These are phyloP conservation scores for Neonectria neomacrospora DNA, from an alignment of 2,329 filamentous ascomycete species.

Conservation along the genomic window DNA sequence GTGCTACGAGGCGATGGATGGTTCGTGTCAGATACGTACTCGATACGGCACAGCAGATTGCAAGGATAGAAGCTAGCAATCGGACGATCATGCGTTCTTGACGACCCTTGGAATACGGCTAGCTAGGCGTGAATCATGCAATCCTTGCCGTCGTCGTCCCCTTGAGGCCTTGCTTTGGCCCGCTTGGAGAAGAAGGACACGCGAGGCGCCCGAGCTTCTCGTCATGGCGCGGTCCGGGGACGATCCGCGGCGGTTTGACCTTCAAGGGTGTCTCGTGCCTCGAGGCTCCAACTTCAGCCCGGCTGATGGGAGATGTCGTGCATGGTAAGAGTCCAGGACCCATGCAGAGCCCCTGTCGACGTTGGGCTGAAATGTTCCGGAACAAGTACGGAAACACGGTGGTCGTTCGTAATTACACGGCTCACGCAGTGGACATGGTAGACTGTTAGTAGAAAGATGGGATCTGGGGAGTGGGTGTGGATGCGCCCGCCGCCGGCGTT, in stretches of 20 bases:
- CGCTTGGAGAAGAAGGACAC: constrained; percentile 25
- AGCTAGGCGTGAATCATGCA: neutral
- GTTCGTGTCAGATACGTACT: constrained; percentile 39
- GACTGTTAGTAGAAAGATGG: neutral
- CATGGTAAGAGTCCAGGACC: constrained; percentile 37
- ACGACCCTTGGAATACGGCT: neutral
- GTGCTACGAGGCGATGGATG: constrained; percentile 38
- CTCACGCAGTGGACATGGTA: no score
- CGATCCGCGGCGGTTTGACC: constrained; percentile 15
- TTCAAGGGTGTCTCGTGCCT: constrained; percentile 6
- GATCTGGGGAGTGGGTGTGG: neutral
- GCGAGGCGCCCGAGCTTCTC: constrained; percentile 26
- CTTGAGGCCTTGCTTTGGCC: constrained; percentile 5
- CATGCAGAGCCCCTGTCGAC: constrained; percentile 33
- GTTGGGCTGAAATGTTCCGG: neutral
- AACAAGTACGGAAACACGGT: neutral
- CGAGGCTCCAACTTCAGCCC: constrained; percentile 40
- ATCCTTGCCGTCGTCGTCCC: neutral
- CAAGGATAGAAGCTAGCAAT: constrained; percentile 21
- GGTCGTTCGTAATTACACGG: neutral
- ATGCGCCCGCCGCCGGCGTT: constrained; percentile 1
- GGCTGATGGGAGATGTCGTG: constrained; percentile 42
- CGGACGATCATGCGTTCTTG: constrained; percentile 32
- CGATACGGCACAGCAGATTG: constrained; percentile 26
- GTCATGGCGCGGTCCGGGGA: constrained; percentile 6